Evolutionary conservation across 768 basidiomycete species (phyloP).

Genomic region (Kwoniella sp.): DNA sequence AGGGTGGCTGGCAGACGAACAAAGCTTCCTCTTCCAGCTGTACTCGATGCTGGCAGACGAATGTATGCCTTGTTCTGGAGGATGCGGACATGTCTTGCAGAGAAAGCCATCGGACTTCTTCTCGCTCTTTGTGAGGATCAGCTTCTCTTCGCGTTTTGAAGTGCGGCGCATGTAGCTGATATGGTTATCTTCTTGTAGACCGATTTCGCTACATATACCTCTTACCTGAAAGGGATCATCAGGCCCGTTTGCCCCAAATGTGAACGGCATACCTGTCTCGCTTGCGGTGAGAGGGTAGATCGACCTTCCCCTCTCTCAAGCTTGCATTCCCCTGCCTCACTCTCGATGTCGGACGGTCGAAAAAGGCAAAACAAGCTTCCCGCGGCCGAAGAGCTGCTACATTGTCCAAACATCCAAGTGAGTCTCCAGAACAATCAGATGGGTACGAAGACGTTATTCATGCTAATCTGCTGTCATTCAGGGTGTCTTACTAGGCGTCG

Average conservation of each 20-base stretch:
- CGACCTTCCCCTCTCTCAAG: constrained; percentile 31
- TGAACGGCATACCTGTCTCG: constrained; percentile 62
- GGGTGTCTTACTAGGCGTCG: constrained; percentile 87
- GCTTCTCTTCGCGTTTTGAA: constrained; percentile 14
- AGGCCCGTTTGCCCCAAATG: constrained; percentile 68
- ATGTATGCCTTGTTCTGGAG: constrained; percentile 69
- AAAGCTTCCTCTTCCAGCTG: constrained; percentile 80
- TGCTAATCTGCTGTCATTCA: too few relatives aligned
- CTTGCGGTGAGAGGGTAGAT: constrained; percentile 69
- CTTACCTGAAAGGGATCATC: constrained; percentile 65
- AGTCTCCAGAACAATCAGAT: too few relatives aligned
- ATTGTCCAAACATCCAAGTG: constrained; percentile 73
- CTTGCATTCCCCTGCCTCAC: background rate
- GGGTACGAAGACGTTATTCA: too few relatives aligned
- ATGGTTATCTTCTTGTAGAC: constrained; percentile 59
- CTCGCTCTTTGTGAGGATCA: constrained; percentile 69
- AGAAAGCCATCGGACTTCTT: constrained; percentile 80
- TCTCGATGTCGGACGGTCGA: constrained; percentile 33
- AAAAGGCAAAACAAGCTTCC: constrained; percentile 35
- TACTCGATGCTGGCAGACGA: constrained; percentile 73
- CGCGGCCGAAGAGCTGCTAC: constrained; percentile 67
- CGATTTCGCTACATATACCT: constrained; percentile 70
- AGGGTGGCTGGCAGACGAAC: constrained; percentile 61
- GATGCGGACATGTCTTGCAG: constrained; percentile 67
- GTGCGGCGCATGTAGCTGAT: constrained; percentile 3